Percentiles rank a stretch among this genome's conserved stretches.
phyloP scores from a whole-genome alignment of 225 moss, liverwort and hornwort species.

The Thuidium tamariscinum region DNA sequence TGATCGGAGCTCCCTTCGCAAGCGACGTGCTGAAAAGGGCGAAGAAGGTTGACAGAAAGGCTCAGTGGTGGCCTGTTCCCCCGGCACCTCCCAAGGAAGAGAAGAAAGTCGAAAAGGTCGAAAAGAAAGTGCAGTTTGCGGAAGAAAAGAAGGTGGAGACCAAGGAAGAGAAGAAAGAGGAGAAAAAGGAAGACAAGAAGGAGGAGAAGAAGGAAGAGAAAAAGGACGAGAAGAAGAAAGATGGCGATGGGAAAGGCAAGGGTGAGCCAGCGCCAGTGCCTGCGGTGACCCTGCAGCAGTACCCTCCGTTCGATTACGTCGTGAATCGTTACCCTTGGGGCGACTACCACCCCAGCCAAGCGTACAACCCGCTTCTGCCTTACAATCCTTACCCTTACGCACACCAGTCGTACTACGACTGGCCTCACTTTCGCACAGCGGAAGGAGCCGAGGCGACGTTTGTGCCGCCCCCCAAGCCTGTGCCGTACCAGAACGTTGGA shows the following conservation, averaged over 20 bases:
- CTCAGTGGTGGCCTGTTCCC: conserved; percentile 18
- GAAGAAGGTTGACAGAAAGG: conserved; percentile 26
- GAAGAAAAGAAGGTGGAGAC: not conserved
- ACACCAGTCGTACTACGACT: conserved; percentile 17
- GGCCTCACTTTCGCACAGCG: conserved; percentile 31
- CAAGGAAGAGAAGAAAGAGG: not conserved
- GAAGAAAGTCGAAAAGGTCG: not conserved
- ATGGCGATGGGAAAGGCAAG: conserved; percentile 3
- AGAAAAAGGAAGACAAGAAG: not conserved
- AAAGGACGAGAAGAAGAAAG: not conserved
- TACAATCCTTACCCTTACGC: conserved; percentile 17
- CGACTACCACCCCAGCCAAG: conserved; percentile 36
- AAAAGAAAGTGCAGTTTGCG: not conserved
- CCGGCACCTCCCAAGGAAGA: not conserved
- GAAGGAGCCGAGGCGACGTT: conserved; percentile 24
- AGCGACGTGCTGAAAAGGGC: conserved; percentile 26
- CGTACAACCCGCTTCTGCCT: conserved; percentile 25
- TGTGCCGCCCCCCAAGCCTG: not conserved
- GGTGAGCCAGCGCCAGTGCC: not conserved
- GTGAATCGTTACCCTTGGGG: conserved; percentile 11
- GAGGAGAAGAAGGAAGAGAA: not conserved
- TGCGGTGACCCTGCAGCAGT: not conserved
- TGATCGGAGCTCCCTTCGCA: conserved; percentile 29
- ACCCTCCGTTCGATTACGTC: conserved; percentile 7
- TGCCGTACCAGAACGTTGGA: conserved; percentile 10